Evolutionary conservation across 2,329 filamentous ascomycete genomes (phyloP), one percentile per base, ranked within the genome.

Genomic region (Exophiala sp.): DNA sequence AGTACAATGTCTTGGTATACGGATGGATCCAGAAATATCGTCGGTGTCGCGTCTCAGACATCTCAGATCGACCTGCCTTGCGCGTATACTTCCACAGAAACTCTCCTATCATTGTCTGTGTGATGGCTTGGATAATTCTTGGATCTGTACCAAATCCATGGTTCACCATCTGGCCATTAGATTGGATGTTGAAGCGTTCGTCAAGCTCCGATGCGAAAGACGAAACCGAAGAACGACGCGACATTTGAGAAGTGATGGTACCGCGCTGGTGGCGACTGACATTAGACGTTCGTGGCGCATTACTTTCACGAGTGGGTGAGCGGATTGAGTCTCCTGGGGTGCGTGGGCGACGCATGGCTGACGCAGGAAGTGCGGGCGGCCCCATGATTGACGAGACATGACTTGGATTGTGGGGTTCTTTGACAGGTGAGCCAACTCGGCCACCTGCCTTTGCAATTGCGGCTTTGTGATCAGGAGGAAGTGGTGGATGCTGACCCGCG

Each of bases 1-100:
- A 99, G 78, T 97, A 97, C 64, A 99, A 72, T 4, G 92, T 96
- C 46, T 91, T 84, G 2, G 92, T 99, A 72, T 97, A 99, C 0
- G 94, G 94, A 68, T 99, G 94, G 18, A 99, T 89, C 94, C 94
- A 99, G 80, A 99, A 99, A 78, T 96, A 99, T 32, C 94, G 86
- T 58, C 89, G 84, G 71, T 99, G 94, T 48, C 94, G 84, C 52
- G 91, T 95, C 63, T 86, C 87, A 0, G 91, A 97, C 72, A 95
- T 84, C 59, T 91, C 88, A 50, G 85, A 88, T 20, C 92, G 86
- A n/a, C 91, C 91, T 55, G 91, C 81, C 75, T 94, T 96, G 65
- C 94, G 87, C 0, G 94, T 99, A 72, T 99, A 99, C 71, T 99
- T 99, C 94, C 94, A 99, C 38, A 99, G 78, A 70, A 92, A 97